These are phyloP conservation scores for Spizellomyces punctatus DNA, from an alignment of 192 early-diverging fungal species.

Conservation along the genomic window DNA sequence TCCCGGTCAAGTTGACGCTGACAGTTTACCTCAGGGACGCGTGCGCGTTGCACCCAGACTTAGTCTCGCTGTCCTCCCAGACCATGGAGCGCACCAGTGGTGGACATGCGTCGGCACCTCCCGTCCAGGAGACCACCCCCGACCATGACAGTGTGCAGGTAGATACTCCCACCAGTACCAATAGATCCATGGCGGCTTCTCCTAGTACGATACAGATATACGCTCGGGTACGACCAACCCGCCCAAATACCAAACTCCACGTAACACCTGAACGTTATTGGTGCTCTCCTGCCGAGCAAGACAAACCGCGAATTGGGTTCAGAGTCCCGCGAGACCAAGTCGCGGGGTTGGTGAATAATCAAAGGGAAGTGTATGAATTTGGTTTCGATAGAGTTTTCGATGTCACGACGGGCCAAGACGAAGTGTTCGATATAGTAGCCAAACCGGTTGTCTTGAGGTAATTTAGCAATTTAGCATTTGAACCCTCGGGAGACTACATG, in stretches of 20 bases:
- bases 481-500: not conserved
- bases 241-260: slow-evolving; percentile 34
- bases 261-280: slow-evolving; percentile 36
- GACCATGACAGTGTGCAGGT: too few relatives aligned
- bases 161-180: too few relatives aligned
- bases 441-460: slow-evolving; percentile 61
- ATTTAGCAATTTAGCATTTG: not conserved
- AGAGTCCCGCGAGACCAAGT: slow-evolving; percentile 52
- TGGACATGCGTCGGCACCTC: too few relatives aligned
- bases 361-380: slow-evolving; percentile 57
- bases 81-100: too few relatives aligned
- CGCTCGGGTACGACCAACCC: slow-evolving; percentile 50
- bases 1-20: too few relatives aligned
- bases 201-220: slow-evolving; percentile 51
- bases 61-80: too few relatives aligned
- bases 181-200: not conserved
- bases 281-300: slow-evolving; percentile 7
- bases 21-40: too few relatives aligned
- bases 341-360: slow-evolving; percentile 59
- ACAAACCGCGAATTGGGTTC: slow-evolving; percentile 45
- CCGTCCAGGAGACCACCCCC: too few relatives aligned
- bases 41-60: too few relatives aligned
- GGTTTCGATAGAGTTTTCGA: slow-evolving; percentile 62
- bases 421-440: slow-evolving; percentile 65
- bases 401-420: slow-evolving; percentile 53